Conservation (phyloP, 768 basidiomycete species). For the Mycena sanguinolenta region DNA sequence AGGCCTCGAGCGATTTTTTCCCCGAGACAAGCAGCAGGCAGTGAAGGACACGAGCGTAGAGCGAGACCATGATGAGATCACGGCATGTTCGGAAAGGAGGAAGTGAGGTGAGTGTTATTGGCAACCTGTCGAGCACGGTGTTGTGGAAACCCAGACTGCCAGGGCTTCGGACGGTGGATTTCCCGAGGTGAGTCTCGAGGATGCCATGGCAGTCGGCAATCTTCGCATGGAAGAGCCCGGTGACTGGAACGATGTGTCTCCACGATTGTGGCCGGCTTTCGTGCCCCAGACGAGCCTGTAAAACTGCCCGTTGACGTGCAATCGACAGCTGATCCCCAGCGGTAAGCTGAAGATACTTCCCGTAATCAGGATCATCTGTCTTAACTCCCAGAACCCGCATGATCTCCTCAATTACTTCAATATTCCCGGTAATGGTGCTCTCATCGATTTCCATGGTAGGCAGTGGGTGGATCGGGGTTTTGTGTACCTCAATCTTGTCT, state of each 20-base stretch:
- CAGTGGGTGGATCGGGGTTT: conserved; percentile 24
- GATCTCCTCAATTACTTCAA: conserved; percentile 36
- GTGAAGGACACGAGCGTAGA: conserved; percentile 44
- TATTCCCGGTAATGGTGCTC: conserved; percentile 34
- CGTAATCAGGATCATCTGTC: conserved; percentile 1
- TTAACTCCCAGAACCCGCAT: conserved; percentile 22
- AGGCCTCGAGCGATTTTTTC: conserved; percentile 25
- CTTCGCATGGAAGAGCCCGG: conserved; percentile 36
- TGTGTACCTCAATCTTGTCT: conserved; percentile 29
- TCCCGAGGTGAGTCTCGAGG: conserved; percentile 36
- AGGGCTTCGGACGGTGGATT: conserved; percentile 27
- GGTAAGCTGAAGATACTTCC: conserved; percentile 24
- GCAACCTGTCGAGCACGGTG: conserved; percentile 37
- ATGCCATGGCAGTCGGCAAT: conserved; percentile 39
- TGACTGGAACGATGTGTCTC: conserved; percentile 28
- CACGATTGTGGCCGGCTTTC: conserved; percentile 25
- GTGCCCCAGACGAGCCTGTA: conserved; percentile 30
- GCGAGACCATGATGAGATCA: conserved; percentile 45
- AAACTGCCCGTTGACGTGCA: conserved; percentile 33
- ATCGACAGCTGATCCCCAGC: conserved; percentile 39
- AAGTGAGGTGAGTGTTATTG: conserved; percentile 42
- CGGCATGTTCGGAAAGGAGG: conserved; percentile 45
- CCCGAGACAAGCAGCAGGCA: conserved; percentile 40
- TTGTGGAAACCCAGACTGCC: conserved; percentile 38
- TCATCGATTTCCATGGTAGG: conserved; percentile 37